Evolutionary conservation across 2,329 filamentous ascomycete genomes (phyloP), one percentile per base, ranked within the genome.

Genomic region (Trichoderma semiorbis): DNA sequence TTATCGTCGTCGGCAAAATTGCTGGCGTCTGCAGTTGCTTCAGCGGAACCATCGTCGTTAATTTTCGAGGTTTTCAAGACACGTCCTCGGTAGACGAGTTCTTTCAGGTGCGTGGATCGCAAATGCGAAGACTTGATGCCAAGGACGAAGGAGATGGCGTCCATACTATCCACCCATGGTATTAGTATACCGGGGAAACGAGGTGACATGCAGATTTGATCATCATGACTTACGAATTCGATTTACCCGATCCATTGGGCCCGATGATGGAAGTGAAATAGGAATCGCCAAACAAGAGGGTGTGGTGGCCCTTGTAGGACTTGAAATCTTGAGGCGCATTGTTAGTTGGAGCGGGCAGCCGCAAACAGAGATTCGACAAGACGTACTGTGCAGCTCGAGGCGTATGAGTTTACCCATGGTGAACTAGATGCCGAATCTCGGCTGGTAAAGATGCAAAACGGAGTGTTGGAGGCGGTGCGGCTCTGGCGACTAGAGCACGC

Each of bases 181-280:
- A 34, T 60, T 58, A 61, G 34, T 8, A 69, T 18, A 34, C 36
- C 26, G 36, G 30, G 21, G 36, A 32, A 26, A 61, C 11, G 28
- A 36, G 12, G 18, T 3, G n/a, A 32, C 16, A 39, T 5, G 24
- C 18, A 5, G 10, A 32, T 21, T 32, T 8, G 26, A 30, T 36
- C 58, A 18, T 75, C 70, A 34, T 30, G 75, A 85, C 91, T 80
- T 83, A 95, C 93, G 95, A 97, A 82, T 99, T 99, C 24, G 96
- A 99, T 83, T 99, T 99, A 75, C 96, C 96, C 43, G 96, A 98
- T 85, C 96, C 96, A 95, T 99, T 99, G 80, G 96, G 96, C 7
- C 97, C 96, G 79, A 99, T 98, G 79, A 99, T 98, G 55, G 96
- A 99, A 64, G 96, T 99, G 83, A 99, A 99, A 83, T 98, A 98